Conservation (phyloP, 257 asterid species). For the Buddleja alternifolia region DNA sequence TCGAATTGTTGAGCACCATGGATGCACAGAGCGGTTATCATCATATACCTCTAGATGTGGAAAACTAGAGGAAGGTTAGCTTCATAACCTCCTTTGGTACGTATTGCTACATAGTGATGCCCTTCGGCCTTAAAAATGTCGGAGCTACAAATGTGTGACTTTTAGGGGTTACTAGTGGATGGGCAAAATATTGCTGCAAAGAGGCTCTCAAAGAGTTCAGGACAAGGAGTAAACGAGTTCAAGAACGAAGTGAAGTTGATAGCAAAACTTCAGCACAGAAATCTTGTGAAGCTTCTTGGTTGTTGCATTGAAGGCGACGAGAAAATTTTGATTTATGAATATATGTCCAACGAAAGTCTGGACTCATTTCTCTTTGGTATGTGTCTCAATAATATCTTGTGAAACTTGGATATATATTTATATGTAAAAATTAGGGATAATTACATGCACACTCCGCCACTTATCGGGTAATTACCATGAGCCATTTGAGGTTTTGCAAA, state of each 20-base stretch:
- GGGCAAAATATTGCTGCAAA: slow-evolving; percentile 48
- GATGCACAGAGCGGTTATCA: too few relatives aligned
- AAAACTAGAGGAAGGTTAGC: too few relatives aligned
- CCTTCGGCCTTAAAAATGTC: too few relatives aligned
- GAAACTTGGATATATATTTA: neutral
- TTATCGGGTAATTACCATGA: too few relatives aligned
- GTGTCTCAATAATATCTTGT: slow-evolving; percentile 15
- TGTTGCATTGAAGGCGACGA: slow-evolving; percentile 49
- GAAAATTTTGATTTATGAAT: slow-evolving; percentile 47
- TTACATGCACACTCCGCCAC: too few relatives aligned
- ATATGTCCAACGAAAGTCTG: slow-evolving; percentile 47
- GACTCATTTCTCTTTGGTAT: slow-evolving; percentile 44
- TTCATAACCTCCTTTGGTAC: too few relatives aligned
- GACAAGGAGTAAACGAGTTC: slow-evolving; percentile 51
- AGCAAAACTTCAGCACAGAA: slow-evolving; percentile 52
- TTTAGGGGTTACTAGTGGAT: slow-evolving; percentile 42
- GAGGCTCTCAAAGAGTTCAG: slow-evolving; percentile 45
- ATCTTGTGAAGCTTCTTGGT: slow-evolving; percentile 53
- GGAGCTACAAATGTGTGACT: too few relatives aligned
- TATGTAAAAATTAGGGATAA: too few relatives aligned
- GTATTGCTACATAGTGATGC: too few relatives aligned
- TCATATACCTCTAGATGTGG: too few relatives aligned
- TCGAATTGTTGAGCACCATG: too few relatives aligned
- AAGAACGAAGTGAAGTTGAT: slow-evolving; percentile 48
- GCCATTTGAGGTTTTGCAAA: too few relatives aligned